phyloP scores from a whole-genome alignment of 305 asterid genomes.

The Coffea humblotiana region DNA sequence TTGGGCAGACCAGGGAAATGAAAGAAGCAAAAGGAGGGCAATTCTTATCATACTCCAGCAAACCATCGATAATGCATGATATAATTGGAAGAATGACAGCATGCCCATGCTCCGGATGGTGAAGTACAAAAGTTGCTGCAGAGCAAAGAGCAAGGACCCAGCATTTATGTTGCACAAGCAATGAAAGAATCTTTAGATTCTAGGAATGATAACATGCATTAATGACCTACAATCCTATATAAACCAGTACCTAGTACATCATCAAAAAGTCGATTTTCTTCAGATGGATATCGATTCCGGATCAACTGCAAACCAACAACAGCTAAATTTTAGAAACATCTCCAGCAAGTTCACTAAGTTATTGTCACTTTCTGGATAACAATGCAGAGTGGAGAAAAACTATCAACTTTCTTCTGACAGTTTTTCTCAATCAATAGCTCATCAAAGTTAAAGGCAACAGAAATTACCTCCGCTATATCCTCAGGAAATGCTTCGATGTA shows the following conservation, averaged over 20 bases:
- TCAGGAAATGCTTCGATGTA: slow-evolving; percentile 93
- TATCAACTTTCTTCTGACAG: not conserved
- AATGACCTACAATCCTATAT: not conserved
- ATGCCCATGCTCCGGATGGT: slow-evolving; percentile 99
- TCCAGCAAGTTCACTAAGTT: slow-evolving; percentile 17
- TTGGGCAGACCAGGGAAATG: slow-evolving; percentile 82
- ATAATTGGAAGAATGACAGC: slow-evolving; percentile 94
- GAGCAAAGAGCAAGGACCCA: slow-evolving; percentile 31
- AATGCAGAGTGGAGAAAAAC: slow-evolving; percentile 3
- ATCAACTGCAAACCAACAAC: slow-evolving; percentile 63
- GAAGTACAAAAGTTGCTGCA: slow-evolving; percentile 97
- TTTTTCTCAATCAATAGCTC: not conserved
- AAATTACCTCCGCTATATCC: slow-evolving; percentile 89
- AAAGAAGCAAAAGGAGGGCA: slow-evolving; percentile 91
- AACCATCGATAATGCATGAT: slow-evolving; percentile 82
- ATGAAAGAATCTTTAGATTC: not conserved
- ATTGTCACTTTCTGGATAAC: slow-evolving; percentile 15
- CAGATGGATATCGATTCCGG: slow-evolving; percentile 76
- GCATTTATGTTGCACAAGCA: slow-evolving; percentile 20
- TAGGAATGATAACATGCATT: not conserved
- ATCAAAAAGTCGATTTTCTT: slow-evolving; percentile 89
- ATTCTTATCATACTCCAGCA: slow-evolving; percentile 70
- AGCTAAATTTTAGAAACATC: slow-evolving; percentile 18
- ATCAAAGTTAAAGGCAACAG: slow-evolving; percentile 13
- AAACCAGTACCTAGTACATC: slow-evolving; percentile 77